Conservation (phyloP, 1,139 yeast species). For the Candida labiduridarum region DNA sequence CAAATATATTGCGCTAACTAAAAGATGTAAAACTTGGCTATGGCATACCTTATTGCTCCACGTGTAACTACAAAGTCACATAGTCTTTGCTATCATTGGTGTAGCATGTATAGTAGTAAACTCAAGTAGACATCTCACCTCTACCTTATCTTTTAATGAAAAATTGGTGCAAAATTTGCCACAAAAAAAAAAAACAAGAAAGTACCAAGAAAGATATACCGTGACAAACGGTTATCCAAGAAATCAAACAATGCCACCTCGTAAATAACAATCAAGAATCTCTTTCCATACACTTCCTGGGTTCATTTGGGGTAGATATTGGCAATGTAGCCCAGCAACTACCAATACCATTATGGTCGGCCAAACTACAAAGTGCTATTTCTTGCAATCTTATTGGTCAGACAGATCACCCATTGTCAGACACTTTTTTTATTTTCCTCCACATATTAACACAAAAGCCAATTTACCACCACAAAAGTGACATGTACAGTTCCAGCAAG, state of each 20-base stretch:
- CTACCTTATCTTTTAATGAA: not conserved
- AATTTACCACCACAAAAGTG: not conserved
- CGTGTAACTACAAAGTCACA: too few species aligned
- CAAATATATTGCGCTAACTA: too few species aligned
- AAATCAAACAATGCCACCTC: not conserved
- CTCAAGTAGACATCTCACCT: too few species aligned
- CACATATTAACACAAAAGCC: not conserved
- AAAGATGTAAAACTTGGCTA: too few species aligned
- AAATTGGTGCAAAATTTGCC: not conserved
- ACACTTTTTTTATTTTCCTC: not conserved
- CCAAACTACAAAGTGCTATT: not conserved
- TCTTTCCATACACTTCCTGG: not conserved
- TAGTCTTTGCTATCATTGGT: too few species aligned
- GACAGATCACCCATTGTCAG: not conserved
- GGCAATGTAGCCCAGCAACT: too few species aligned
- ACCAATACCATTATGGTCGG: too few species aligned
- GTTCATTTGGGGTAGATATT: not conserved
- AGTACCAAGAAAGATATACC: not conserved
- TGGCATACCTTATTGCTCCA: too few species aligned
- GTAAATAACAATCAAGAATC: not conserved
- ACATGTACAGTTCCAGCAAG: not conserved
- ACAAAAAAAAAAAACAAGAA: not conserved
- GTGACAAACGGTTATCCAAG: not conserved
- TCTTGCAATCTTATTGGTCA: not conserved
- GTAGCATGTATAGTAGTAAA: too few species aligned